Percentiles rank a stretch among this genome's conserved stretches.
These are phyloP conservation scores for Pseudoneurospora amorphoporcata DNA, from an alignment of 495 filamentous ascomycete genomes.

Conservation along the genomic window DNA sequence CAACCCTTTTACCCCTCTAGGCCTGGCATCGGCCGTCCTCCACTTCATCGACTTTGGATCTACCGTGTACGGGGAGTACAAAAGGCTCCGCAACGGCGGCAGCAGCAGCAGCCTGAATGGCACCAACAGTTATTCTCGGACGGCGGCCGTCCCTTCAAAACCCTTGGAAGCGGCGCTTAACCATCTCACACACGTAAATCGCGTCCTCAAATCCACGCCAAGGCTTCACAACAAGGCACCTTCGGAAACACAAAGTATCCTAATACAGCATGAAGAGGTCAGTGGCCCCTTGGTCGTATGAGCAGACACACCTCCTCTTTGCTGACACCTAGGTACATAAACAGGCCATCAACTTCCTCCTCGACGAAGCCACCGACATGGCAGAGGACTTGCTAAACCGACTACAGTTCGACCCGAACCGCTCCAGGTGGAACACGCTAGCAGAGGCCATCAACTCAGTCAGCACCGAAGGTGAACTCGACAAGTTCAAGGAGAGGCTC, in stretches of 20 bases:
- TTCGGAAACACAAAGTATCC: background rate
- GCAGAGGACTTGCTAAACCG: background rate
- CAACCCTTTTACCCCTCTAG: conserved; percentile 7
- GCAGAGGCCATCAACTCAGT: background rate
- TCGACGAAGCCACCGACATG: background rate
- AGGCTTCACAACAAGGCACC: background rate
- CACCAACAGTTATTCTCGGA: background rate
- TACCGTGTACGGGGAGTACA: background rate
- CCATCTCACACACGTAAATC: background rate
- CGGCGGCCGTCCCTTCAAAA: background rate
- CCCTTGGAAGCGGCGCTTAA: background rate
- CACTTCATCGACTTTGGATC: conserved; percentile 9
- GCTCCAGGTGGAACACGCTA: background rate
- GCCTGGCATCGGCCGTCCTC: conserved; percentile 7
- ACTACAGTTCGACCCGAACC: background rate
- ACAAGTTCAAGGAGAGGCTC: background rate
- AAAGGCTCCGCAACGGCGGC: background rate
- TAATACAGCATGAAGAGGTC: background rate
- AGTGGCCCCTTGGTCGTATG: background rate
- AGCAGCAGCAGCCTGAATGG: background rate
- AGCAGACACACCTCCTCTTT: background rate
- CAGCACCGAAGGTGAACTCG: background rate
- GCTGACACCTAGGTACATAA: background rate
- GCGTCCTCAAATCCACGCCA: background rate
- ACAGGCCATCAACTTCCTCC: background rate